A percentile compares a stretch with the other conserved stretches of the same genome.
These are phyloP conservation scores for Zelopaecilomyces penicillatus DNA, from an alignment of 2,329 filamentous ascomycete genomes.

Conservation along the genomic window DNA sequence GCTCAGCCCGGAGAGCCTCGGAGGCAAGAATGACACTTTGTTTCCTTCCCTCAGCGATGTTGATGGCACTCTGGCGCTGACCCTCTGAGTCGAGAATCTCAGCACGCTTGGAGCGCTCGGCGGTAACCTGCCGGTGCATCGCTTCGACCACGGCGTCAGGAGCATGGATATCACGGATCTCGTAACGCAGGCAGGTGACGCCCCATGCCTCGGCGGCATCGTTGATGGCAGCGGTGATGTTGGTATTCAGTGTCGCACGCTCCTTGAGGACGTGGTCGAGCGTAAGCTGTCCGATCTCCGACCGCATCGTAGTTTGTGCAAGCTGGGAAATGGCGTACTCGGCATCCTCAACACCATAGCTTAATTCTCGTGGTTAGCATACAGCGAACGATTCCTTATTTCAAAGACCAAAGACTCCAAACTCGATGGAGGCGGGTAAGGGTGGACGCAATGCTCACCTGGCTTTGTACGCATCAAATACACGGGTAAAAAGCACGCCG, in stretches of 20 bases:
- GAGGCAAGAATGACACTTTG: slow-evolving; percentile 94
- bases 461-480: slow-evolving; percentile 97
- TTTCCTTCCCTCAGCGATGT: slow-evolving; percentile 96
- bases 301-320: slow-evolving; percentile 97
- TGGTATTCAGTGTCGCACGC: slow-evolving; percentile 88
- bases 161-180: slow-evolving; percentile 96
- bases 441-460: slow-evolving; percentile 46
- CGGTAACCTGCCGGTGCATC: slow-evolving; percentile 97
- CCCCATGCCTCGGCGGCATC: slow-evolving; percentile 96
- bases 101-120: slow-evolving; percentile 92
- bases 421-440: neutral
- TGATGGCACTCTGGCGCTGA: slow-evolving; percentile 95
- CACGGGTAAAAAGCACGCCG: slow-evolving; percentile 87
- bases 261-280: slow-evolving; percentile 98
- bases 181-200: slow-evolving; percentile 90
- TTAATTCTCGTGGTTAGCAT: slow-evolving; percentile 25
- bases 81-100: slow-evolving; percentile 97
- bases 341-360: slow-evolving; percentile 96
- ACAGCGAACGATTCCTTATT: neutral
- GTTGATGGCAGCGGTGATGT: slow-evolving; percentile 98
- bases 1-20: slow-evolving; percentile 79
- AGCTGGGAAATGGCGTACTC: slow-evolving; percentile 98
- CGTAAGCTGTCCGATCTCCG: slow-evolving; percentile 91
- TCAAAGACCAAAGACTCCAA: no score
- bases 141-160: slow-evolving; percentile 88